Conservation (phyloP, 1,139 yeast species). For the Taphrina pruni region DNA sequence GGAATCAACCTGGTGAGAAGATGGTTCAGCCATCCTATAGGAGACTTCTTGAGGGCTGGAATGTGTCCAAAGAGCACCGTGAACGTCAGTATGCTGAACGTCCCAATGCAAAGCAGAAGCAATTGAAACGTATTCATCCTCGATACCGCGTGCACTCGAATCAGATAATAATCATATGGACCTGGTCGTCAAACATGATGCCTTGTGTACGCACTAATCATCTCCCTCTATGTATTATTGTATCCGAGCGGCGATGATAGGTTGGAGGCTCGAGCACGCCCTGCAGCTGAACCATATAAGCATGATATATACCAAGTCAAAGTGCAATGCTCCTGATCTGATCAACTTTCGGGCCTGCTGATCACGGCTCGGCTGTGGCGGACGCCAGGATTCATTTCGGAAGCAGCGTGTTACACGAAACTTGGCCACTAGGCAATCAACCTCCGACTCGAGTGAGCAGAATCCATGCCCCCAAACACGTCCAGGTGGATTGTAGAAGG, state of each 20-base stretch:
- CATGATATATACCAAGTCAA: too few relatives aligned
- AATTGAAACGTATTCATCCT: slow-evolving; percentile 22
- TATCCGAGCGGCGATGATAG: too few relatives aligned
- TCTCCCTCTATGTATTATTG: too few relatives aligned
- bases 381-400: background rate
- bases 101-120: slow-evolving; percentile 30
- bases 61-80: slow-evolving; percentile 46
- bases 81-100: slow-evolving; percentile 41
- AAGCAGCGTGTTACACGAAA: slow-evolving; percentile 1
- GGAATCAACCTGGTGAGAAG: slow-evolving; percentile 43
- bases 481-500: background rate
- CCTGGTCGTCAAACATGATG: background rate
- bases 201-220: background rate
- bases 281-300: too few relatives aligned
- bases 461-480: background rate
- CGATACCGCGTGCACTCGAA: background rate
- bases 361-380: background rate
- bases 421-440: slow-evolving; percentile 4
- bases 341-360: background rate
- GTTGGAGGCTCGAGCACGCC: background rate
- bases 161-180: too few relatives aligned
- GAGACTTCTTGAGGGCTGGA: slow-evolving; percentile 46
- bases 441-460: slow-evolving; percentile 1
- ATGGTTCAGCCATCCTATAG: slow-evolving; percentile 24
- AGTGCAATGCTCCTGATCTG: too few relatives aligned